Evolutionary conservation across 495 filamentous ascomycete genomes (phyloP), one percentile per base, ranked within the genome.

Genomic region (Penicillium simplicissimum): DNA sequence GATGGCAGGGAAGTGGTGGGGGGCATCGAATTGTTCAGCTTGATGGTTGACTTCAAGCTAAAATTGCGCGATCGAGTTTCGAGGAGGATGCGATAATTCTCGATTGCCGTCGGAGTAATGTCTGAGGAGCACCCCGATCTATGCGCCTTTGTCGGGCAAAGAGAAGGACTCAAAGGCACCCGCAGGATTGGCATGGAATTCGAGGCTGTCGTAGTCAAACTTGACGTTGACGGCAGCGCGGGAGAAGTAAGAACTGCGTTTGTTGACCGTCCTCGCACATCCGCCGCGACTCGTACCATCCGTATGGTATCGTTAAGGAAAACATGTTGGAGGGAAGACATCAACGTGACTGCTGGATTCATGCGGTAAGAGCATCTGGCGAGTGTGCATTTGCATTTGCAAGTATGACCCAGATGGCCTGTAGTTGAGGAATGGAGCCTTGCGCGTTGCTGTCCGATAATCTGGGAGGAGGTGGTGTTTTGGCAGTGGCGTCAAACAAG

Each of bases 401-500:
- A 49, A 13, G 1, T 31, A 4, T 31, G 15, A 10, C 45, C 5
- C 23, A 10, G 45, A 47, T 14, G 8, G 9, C 11, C 15, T 49
- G 45, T 49, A 49, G 25, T 2, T 28, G 45, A 28, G 45, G 6
- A 21, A 31, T 4, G 21, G 2, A 25, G 14, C 28, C n/a, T 13
- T 49, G 25, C 23, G 13, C 49, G 21, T 25, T 53, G 37, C 45
- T 33, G 45, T 58, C 36, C 55, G 23, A 35, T 53, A 4, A 47
- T 56, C 54, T 36, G 35, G 49, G 43, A 15, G 37, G 15, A 28
- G 61, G 17, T 49, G 49, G 59, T 37, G 49, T n/a, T 48, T 38
- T 37, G 31, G 34, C 19, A 28, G 35, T n/a, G 47, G 15, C 14
- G 35, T 51, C 48, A 38, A 61, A 55, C 51, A 62, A 37, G 33